A percentile compares a stretch with the other conserved stretches of the same genome.
phyloP scores from a whole-genome alignment of 352 stramenopile species.

The Phytophthora palmivora region DNA sequence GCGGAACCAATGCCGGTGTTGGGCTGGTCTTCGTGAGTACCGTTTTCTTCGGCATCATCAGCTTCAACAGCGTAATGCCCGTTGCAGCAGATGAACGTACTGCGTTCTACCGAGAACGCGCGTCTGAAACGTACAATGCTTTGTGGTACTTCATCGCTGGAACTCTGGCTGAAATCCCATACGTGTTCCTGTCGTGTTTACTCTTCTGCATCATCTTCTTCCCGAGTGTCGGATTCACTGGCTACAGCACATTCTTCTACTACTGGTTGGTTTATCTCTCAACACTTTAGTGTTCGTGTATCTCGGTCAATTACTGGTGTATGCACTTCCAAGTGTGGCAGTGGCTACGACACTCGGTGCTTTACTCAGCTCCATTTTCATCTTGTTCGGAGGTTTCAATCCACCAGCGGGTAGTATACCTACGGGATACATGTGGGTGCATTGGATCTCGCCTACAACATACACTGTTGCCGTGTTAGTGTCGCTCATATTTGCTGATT shows the following conservation, averaged over 20 bases:
- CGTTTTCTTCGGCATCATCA: constrained; percentile 75
- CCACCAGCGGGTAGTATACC: too few species aligned
- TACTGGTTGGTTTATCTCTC: constrained; percentile 57
- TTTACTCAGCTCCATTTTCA: too few species aligned
- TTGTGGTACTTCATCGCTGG: constrained; percentile 67
- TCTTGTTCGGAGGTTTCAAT: too few species aligned
- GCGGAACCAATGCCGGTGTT: too few species aligned
- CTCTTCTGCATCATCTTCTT: constrained; percentile 58
- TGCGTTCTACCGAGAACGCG: constrained; percentile 90
- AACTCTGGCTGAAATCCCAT: constrained; percentile 35
- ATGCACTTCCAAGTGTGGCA: too few species aligned
- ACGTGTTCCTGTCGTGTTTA: constrained; percentile 53
- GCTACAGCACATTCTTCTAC: constrained; percentile 43
- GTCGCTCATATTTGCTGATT: too few species aligned
- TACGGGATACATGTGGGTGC: too few species aligned
- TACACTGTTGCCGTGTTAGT: too few species aligned
- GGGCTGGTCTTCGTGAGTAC: constrained; percentile 87
- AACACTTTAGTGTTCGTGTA: constrained; percentile 56
- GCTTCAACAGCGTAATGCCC: constrained; percentile 39
- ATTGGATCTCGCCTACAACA: too few species aligned
- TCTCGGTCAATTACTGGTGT: constrained; percentile 48
- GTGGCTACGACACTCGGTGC: too few species aligned
- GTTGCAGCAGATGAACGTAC: constrained; percentile 14
- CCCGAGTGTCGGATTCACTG: constrained; percentile 56
- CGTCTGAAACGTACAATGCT: constrained; percentile 81